Evolutionary conservation across 352 stramenopile genomes (phyloP), one percentile per base, ranked within the genome.

Genomic region (Phytophthora nicotianae): DNA sequence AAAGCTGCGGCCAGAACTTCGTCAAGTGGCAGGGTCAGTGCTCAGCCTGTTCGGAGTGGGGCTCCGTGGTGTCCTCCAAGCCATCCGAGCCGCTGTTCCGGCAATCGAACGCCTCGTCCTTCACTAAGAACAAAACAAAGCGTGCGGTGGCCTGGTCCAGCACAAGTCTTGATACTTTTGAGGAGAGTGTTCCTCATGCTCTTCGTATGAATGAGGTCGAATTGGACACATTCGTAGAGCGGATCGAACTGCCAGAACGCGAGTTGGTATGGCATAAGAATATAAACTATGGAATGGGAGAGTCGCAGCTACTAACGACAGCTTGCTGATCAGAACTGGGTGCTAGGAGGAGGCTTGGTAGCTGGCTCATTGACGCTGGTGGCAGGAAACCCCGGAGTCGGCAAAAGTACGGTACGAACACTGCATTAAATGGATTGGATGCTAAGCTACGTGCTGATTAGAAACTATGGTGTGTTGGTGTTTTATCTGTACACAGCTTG

Each of bases 311-410:
- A 60, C 65, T 83, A 40, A 84, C 84, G 64, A 55, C 89, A 62
- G n/a, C 7, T 29, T 70, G 23, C 5, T 62, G 42, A 46, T 21
- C 59, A 85, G 83, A 98, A 98, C 66, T 91, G 91, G 75, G 97
- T 99, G 20, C 76, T 99, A 33, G 97, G 97, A 27, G 97, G 97
- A n/a, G 96, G 96, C 5, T 77, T 99, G 3, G 96, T 99, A 53
- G 86, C 89, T 23, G 97, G 96, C 35, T 98, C 93, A 0, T 75
- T 99, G 24, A 97, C 90, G n/a, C 80, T 99, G 11, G 68, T 99
- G 7, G 95, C 93, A 3, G 97, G 97, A 9, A 96, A 98, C 54
- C 97, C 97, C 16, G 97, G 97, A 33, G 89, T 98, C 4, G 94
- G 93, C 53, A 98, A 98, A 70, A 94, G 85, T 75, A 95, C 87